phyloP scores from a whole-genome alignment of 495 filamentous ascomycete species.

The Evernia prunastri region DNA sequence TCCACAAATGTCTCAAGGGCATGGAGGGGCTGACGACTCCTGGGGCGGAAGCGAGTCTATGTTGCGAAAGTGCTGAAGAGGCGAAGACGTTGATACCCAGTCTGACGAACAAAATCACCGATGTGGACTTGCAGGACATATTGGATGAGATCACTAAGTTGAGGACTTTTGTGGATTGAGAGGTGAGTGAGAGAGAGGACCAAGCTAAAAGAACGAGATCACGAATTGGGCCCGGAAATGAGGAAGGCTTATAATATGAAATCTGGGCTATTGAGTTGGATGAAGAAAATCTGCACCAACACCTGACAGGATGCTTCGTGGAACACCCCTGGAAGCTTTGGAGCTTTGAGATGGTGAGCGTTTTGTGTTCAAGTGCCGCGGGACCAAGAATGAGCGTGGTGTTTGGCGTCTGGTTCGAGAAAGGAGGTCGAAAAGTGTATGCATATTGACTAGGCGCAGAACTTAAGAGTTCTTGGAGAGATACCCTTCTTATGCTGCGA shows the following conservation, averaged over 20 bases:
- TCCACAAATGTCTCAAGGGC: neutral
- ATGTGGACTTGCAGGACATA: conserved; percentile 78
- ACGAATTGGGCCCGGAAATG: neutral
- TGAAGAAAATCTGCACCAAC: neutral
- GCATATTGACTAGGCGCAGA: neutral
- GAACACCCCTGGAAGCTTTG: neutral
- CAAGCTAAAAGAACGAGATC: neutral
- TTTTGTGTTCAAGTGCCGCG: neutral
- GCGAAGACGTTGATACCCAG: conserved; percentile 94
- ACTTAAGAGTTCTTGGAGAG: neutral
- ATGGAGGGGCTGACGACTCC: conserved; percentile 12
- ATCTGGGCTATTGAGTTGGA: neutral
- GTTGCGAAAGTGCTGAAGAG: conserved; percentile 87
- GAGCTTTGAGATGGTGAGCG: neutral
- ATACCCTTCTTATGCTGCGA: neutral
- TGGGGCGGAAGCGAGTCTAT: conserved; percentile 64
- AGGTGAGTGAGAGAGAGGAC: neutral
- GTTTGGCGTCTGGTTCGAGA: neutral
- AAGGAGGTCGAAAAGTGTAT: neutral
- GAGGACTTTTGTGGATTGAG: conserved; percentile 49
- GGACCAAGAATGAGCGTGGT: neutral
- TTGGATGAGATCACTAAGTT: conserved; percentile 85
- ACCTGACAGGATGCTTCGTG: neutral
- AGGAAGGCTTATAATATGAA: neutral
- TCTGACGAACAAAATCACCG: conserved; percentile 76